These are phyloP conservation scores for Pholiota microspora DNA, from an alignment of 768 basidiomycete species.

Conservation along the genomic window DNA sequence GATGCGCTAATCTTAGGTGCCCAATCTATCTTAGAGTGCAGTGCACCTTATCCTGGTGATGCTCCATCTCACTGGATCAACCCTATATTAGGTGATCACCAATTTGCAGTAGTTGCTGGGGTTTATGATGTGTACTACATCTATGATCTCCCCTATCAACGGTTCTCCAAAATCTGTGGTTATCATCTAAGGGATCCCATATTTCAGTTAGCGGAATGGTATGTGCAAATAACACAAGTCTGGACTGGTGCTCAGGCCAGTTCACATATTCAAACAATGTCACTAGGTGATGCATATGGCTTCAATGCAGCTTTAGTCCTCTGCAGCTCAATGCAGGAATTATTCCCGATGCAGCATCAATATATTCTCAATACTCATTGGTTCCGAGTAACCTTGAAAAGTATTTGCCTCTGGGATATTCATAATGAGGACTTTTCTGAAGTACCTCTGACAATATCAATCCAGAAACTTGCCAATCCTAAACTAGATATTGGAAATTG, in stretches of 20 bases:
- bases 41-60: background rate
- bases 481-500: constrained; percentile 5
- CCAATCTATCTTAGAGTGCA: background rate
- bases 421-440: background rate
- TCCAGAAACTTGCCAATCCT: background rate
- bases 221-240: background rate
- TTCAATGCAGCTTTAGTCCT: background rate
- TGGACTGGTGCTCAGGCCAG: too few species aligned
- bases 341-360: too few species aligned
- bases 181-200: background rate
- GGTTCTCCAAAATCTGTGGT: background rate
- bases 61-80: background rate
- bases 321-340: too few species aligned
- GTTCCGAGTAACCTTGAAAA: too few species aligned
- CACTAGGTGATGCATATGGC: background rate
- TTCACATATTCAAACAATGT: too few species aligned
- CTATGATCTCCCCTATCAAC: background rate
- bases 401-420: background rate
- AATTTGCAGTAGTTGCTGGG: background rate
- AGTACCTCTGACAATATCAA: background rate
- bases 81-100: background rate
- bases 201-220: background rate
- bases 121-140: background rate
- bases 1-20: background rate
- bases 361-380: too few species aligned